phyloP scores from a whole-genome alignment of 305 asterid species.

The Fraxinus angustifolia region DNA sequence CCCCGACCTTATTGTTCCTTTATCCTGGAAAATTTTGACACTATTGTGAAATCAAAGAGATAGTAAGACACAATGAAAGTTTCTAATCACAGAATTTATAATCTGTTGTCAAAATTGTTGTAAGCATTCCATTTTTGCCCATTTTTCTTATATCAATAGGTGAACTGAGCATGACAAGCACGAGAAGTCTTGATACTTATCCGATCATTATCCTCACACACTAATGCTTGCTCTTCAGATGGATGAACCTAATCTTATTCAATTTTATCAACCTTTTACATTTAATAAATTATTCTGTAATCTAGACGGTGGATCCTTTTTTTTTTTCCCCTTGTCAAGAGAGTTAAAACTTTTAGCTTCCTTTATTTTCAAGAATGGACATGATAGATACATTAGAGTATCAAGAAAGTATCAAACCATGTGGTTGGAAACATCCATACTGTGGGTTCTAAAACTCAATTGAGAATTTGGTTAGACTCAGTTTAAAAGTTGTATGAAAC shows the following conservation, averaged over 20 bases:
- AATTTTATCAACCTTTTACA: not conserved
- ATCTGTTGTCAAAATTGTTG: not conserved
- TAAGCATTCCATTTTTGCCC: not conserved
- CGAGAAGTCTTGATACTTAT: not conserved
- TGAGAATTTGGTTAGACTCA: not conserved
- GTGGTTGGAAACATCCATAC: not conserved
- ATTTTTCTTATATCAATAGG: not conserved
- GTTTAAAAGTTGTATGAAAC: constrained; percentile 1
- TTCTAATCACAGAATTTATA: not conserved
- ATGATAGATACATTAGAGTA: not conserved
- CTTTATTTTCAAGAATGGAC: not conserved
- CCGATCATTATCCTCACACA: not conserved
- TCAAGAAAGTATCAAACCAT: not conserved
- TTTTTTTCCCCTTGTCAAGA: not conserved
- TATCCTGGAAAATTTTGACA: not conserved
- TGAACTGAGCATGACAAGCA: not conserved
- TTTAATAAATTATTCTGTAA: not conserved
- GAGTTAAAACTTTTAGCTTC: not conserved
- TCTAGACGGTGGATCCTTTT: not conserved
- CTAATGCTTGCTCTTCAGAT: not conserved
- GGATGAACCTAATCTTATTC: not conserved
- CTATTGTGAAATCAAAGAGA: not conserved
- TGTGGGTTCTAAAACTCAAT: not conserved
- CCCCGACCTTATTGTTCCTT: not conserved
- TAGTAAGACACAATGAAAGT: not conserved